These are phyloP conservation scores for Colletotrichum theobromicola DNA, from an alignment of 2,329 filamentous ascomycete species.

Conservation along the genomic window DNA sequence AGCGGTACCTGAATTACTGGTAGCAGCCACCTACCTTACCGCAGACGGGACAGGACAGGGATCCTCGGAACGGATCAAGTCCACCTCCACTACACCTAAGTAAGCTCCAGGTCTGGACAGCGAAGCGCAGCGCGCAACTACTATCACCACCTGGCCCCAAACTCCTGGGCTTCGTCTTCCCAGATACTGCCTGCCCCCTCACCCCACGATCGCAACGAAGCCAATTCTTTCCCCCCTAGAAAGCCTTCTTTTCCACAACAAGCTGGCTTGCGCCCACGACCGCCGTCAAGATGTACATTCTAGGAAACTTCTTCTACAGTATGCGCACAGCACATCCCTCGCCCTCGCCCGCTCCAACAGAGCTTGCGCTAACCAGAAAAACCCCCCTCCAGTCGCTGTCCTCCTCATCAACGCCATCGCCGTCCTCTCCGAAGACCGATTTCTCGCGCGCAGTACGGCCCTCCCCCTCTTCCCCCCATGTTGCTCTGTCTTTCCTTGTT, in stretches of 20 bases:
- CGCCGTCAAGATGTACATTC: conserved; percentile 64
- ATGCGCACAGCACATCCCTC: background rate
- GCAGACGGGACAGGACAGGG: background rate
- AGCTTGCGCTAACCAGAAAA: background rate
- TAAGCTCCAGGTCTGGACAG: conserved; percentile 11
- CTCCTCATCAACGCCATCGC: conserved; percentile 94
- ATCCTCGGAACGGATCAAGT: conserved; percentile 12
- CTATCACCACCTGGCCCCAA: conserved; percentile 8
- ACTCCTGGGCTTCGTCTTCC: background rate
- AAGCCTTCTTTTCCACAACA: background rate
- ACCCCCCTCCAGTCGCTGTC: conserved; percentile 61
- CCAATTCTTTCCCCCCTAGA: background rate
- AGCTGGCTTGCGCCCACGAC: background rate
- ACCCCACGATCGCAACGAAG: background rate
- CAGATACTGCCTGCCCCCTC: background rate
- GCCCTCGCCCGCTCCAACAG: background rate
- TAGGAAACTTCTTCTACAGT: conserved; percentile 74
- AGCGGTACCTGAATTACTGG: background rate
- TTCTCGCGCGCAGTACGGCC: conserved; percentile 71
- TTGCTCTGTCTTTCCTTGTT: background rate
- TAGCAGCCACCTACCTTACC: background rate
- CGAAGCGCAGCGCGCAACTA: background rate
- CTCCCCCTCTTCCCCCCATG: background rate
- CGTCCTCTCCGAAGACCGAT: conserved; percentile 92
- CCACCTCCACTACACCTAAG: conserved; percentile 21